Evolutionary conservation across 768 basidiomycete species (phyloP).

Genomic region (Calocybe gangraenosa): DNA sequence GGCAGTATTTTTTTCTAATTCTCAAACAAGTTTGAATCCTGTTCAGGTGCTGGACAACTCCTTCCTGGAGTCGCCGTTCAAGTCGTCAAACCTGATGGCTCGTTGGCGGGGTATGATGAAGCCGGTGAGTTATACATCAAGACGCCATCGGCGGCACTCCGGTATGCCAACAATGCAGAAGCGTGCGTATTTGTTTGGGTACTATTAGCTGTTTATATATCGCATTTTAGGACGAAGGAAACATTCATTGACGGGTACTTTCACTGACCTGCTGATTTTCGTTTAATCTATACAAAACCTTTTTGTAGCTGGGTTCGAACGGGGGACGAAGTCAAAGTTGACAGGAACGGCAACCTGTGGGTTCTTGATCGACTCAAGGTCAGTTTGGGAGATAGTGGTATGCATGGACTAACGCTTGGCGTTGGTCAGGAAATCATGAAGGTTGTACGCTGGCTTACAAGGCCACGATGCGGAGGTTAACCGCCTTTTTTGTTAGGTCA

Average conservation of each 20-base stretch:
- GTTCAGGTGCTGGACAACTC: conserved; percentile 45
- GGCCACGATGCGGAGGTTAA: not conserved
- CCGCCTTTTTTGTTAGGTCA: conserved; percentile 37
- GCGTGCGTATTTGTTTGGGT: conserved; percentile 42
- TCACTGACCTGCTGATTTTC: not conserved
- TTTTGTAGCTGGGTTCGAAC: conserved; percentile 60
- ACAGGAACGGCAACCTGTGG: conserved; percentile 50
- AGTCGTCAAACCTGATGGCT: conserved; percentile 55
- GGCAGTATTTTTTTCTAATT: conserved; percentile 2
- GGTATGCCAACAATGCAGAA: conserved; percentile 54
- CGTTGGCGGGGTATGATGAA: conserved; percentile 50
- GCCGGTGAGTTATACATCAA: conserved; percentile 56
- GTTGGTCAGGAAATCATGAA: conserved; percentile 43
- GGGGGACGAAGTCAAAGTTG: conserved; percentile 60
- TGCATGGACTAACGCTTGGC: not conserved
- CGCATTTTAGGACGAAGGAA: conserved; percentile 50
- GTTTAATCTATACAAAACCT: not conserved
- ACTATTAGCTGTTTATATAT: not conserved
- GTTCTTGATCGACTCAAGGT: conserved; percentile 66
- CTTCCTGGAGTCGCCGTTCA: conserved; percentile 53
- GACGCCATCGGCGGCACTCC: conserved; percentile 49
- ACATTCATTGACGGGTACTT: conserved; percentile 64
- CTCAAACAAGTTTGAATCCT: not conserved
- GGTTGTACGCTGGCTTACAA: conserved; percentile 21
- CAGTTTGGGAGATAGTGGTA: not conserved